Evolutionary conservation across 495 filamentous ascomycete genomes (phyloP), one percentile per base, ranked within the genome.

Genomic region (Lasiosphaeris hirsuta): DNA sequence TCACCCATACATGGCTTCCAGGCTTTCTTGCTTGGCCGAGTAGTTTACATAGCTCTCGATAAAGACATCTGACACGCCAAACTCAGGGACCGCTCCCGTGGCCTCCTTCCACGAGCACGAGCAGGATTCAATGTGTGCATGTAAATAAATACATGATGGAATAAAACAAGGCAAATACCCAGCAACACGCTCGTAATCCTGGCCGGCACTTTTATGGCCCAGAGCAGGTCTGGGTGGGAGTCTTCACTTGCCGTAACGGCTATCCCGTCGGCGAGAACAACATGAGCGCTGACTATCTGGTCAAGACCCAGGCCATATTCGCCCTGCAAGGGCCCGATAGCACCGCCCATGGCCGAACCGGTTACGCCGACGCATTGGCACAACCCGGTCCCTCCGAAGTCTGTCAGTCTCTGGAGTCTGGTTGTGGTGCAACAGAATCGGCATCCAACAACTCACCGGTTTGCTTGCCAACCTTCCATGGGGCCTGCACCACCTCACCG

Each of bases 21-120:
- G 50, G 2, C 51, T 56, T 64, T 84, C 79, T 15, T 74, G 58
- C 1, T 73, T 76, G 13, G 59, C 49, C 5, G 77, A 78, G 62
- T 83, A 81, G 57, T 83, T 47, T 8, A 78, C 70, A 63, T 83
- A 84, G 2, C 76, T 78, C 59, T 84, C 83, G n/a, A 84, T 78
- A 60, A 81, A 71, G 60, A 80, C 72, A 33, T 78, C 57, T 7
- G 78, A 78, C 18, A 58, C 61, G 50, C 63, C 68, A 13, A 74
- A 56, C 18, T 44, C 50, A 1, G 60, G 41, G 15, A 55, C 51
- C 11, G 39, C 46, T 19, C 41, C 58, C 23, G 58, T 39, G 33
- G 62, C 68, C 7, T 58, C n/a, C n/a, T n/a, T n/a, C n/a, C n/a
- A n/a, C n/a, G n/a, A n/a, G n/a, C n/a, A n/a, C n/a, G n/a, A n/a